Base-by-base conservation (phyloP, 2,329 filamentous ascomycete species). In the Decorospora gaudefroyi region DNA sequence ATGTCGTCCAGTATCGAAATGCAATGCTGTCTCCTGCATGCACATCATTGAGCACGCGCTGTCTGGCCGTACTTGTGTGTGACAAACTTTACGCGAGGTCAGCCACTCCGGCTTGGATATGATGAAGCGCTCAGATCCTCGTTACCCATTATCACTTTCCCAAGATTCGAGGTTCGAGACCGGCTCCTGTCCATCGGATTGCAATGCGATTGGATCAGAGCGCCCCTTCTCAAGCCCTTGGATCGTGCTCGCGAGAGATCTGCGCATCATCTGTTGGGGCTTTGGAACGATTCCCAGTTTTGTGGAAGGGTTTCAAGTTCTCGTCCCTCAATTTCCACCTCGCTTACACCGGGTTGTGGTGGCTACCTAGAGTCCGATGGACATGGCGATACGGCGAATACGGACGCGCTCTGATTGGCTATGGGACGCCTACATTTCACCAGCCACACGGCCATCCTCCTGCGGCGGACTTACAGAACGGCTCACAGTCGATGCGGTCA, bases 301-400 rank as follows among this genome's bases (percentile, higher is more conserved):
- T 23, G 44, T 30, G 39, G 38, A 47, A 32, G 38, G 45, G 53
- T 56, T 53, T 54, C 53, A 54, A 18, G 28, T 45, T 35, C 11
- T 28, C 31, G 30, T 38, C 35, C 38, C 48, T 42, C 47, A 39
- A 53, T 50, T 46, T 56, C 57, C 41, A 45, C 40, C 35, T 39
- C 38, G 26, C 32, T 47, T 47, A 28, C 44, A 23, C n/a, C n/a
- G n/a, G 9, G 19, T 23, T n/a, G 25, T 27, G 38, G 32, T 39
- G 33, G n/a, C n/a, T 22, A 38, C 28, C 26, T 23, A 37, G 22
- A 31, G 29, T 18, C 7, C 26, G 16, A 17, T 18, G 12, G 6
- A 10, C 6, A 26, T 36, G 17, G 23, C 21, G 26, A 42, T 29
- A 30, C 27, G 31, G 25, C 17, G 26, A 37, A 30, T 30, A 32